A percentile compares a stretch with the other conserved stretches of the same genome.
These are phyloP conservation scores for sunflower (Helianthus annuus) DNA, from an alignment of 129 eudicot species.

Conservation along the genomic window HanXRQr2.0-SUNRISE NC_035446.2:66012727-66013226, in stretches of 20 bases:
- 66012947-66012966: conserved; percentile 21
- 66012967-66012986: conserved; percentile 19
- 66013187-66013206: conserved; percentile 2
- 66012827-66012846: neutral
- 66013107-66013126: conserved; percentile 20
- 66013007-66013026: conserved; percentile 21
- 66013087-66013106: conserved; percentile 19
- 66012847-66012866: neutral
- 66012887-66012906: neutral
- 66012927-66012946: neutral
- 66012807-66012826: neutral
- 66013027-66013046: neutral
- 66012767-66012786: neutral
- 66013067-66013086: conserved; percentile 12
- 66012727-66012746: too few relatives aligned
- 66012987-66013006: conserved; percentile 7
- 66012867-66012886: neutral
- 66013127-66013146: conserved; percentile 12
- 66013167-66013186: conserved; percentile 7
- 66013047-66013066: conserved; percentile 5
- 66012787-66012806: neutral
- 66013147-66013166: neutral
- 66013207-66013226: neutral
- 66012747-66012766: neutral
- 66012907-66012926: neutral